These are phyloP conservation scores for Ascochyta koolunga DNA, from an alignment of 2,329 filamentous ascomycete genomes.

Conservation along the genomic window DNA sequence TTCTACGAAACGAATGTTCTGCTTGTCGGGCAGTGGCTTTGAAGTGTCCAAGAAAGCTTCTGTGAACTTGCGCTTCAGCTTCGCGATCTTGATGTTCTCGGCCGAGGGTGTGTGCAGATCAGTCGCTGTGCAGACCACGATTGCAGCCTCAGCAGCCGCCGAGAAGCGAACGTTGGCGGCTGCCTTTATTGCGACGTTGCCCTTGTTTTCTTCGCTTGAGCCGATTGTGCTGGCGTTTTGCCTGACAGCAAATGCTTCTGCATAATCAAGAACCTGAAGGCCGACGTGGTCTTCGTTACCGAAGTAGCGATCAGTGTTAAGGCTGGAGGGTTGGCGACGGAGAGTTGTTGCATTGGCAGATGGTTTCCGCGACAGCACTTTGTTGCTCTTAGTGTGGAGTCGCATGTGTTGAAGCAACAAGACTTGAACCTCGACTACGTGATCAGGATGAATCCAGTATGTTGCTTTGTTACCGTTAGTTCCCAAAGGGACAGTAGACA, in stretches of 20 bases:
- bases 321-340: conserved; percentile 34
- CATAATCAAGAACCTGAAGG: conserved; percentile 55
- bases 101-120: conserved; percentile 18
- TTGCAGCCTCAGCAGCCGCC: conserved; percentile 40
- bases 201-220: conserved; percentile 45
- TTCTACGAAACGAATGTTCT: conserved; percentile 21
- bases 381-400: conserved; percentile 41
- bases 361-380: conserved; percentile 20
- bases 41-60: conserved; percentile 47
- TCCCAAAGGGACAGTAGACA: conserved; percentile 56
- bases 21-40: conserved; percentile 18
- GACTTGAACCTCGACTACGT: conserved; percentile 60
- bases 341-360: conserved; percentile 31
- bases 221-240: conserved; percentile 54
- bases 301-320: conserved; percentile 31
- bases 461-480: conserved; percentile 53
- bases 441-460: conserved; percentile 62
- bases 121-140: conserved; percentile 31
- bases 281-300: conserved; percentile 48
- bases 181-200: conserved; percentile 39
- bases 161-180: conserved; percentile 45
- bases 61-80: conserved; percentile 52
- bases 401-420: conserved; percentile 58
- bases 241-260: conserved; percentile 53
- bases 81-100: conserved; percentile 35